Base-by-base conservation (phyloP, 2,329 filamentous ascomycete genomes). In the Aspergillus fischeri region DNA sequence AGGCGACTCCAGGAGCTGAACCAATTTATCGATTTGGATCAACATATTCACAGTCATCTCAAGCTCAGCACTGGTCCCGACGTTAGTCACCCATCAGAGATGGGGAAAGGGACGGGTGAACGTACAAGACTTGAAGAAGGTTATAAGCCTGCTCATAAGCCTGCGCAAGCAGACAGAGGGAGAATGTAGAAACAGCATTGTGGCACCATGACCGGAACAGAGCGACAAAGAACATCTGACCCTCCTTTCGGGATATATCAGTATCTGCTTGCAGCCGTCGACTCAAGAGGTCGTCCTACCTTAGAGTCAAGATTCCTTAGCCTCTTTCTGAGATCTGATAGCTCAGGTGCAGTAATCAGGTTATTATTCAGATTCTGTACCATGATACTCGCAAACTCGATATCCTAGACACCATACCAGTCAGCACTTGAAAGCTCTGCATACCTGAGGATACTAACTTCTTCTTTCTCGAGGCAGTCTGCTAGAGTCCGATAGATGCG, bases 321-420 rank as follows among this genome's bases (percentile, higher is more conserved):
- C 47, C 94, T 82, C 73, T 96, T 97, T 49, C 94, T 86, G 61
- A 99, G 81, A 65, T 97, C 95, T 1, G 91, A 86, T 29, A 99
- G 80, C 74, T 99, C 92, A 0, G 95, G 94, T 0, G 95, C 94
- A 1, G 95, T 99, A 63, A 99, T 97, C 54, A 99, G 86, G 67
- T 99, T 99, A 74, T 99, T 99, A 78, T 99, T 99, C 53, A 99
- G 81, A 68, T 97, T 97, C 73, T 99, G 94, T 29, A 99, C 92
- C 94, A 99, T 99, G 67, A 99, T 97, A 71, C 93, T 97, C 17
- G 94, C 93, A 75, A 99, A 99, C 72, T 99, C 95, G 45, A 99
- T 86, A 71, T 99, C 94, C 76, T 83, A 49, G 3, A 21, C n/a
- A 50, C 3, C 9, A 35, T 17, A 24, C 38, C 21, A 14, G 45